Base-by-base conservation (phyloP, 1,139 yeast species). In the Pichia sp. region DNA sequence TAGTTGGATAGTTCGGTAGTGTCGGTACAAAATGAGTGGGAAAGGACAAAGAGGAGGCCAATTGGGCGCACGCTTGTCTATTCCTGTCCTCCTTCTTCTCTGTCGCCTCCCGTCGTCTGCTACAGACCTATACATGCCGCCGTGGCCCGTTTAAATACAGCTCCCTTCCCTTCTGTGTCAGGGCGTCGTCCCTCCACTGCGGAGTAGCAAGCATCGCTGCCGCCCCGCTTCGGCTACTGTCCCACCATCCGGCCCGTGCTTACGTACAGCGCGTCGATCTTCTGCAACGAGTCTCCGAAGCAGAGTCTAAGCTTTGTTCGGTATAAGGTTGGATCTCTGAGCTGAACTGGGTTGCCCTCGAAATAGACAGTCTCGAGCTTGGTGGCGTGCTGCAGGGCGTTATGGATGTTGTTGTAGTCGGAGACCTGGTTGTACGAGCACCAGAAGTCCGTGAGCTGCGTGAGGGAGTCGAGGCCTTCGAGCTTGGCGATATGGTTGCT, bases 271-370 rank as follows among this genome's bases (percentile, higher is more conserved):
- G 99, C 98, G 73, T 93, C 98, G 55, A 95, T 90, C 71, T 95
- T 95, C 50, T 80, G 75, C 55, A 95, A 73, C n/a, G 85, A 79
- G 0, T 87, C 84, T 1, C 89, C 89, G 60, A 93, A 74, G 55
- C 86, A 79, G 64, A 93, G 75, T 61, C 80, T 80, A 49, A 95
- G 69, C 68, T 93, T 93, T 66, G 95, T 83, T 65, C 97, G 79
- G 68, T 95, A 95, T 48, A 93, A 85, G 3, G 95, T 84, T 27
- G 84, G 83, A 61, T 87, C 87, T 31, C 80, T 71, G 34, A 74
- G 65, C 66, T 93, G 97, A 16, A 95, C 69, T 1, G 98, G 98
- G 64, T 92, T 93, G n/a, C 95, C 93, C 72, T 95, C 99, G 62
- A 95, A 83, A 67, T 95, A 95, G 6, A 95, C 96, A 0, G 97